Evolutionary conservation across 2,329 filamentous ascomycete species (phyloP), one percentile per base, ranked within the genome.

Genomic region (Orbilia quercus): DNA sequence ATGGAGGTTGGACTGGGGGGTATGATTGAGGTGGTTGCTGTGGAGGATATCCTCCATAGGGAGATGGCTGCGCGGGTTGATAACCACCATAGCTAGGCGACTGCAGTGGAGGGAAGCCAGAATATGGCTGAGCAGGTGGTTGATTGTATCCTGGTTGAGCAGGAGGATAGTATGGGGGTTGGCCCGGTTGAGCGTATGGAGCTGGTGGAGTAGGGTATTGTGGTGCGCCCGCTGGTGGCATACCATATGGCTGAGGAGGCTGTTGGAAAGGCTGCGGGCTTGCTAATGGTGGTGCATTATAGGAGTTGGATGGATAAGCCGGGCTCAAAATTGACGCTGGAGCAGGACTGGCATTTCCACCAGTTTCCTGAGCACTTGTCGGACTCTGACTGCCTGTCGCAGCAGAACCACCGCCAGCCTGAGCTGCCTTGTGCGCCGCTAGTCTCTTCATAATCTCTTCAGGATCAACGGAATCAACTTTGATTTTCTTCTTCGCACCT

Each of bases 391-490:
- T 86, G 0, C 87, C 87, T 50, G 83, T 85, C 74, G 85, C 87
- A 51, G 86, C 86, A 78, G 84, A 87, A 67, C 83, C 84, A n/a
- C 83, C 83, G 25, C 84, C 84, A 76, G 87, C 87, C 72, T 87
- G 85, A 78, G 87, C 88, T 4, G 88, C 89, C 76, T 90, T 89
- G 79, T 91, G 91, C 77, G 91, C 91, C 7, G 90, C 91, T 67
- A 96, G 82, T 58, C 92, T 86, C 81, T 88, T 88, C 83, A 94
- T 92, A 72, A 97, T 82, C 78, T 96, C 91, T 14, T 90, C 89
- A 0, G 90, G 80, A 3, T 86, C 86, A 82, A 96, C 91, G 4
- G 91, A 83, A 83, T 91, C 88, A 77, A 89, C 82, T 82, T 89
- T 90, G 82, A 90, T 90, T 7, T 84, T 87, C 74, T 88, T 88